Percentiles rank a stretch among this genome's conserved stretches.
Conservation (phyloP, 2,329 filamentous ascomycete genomes). For the Monilinia aucupariae region DNA sequence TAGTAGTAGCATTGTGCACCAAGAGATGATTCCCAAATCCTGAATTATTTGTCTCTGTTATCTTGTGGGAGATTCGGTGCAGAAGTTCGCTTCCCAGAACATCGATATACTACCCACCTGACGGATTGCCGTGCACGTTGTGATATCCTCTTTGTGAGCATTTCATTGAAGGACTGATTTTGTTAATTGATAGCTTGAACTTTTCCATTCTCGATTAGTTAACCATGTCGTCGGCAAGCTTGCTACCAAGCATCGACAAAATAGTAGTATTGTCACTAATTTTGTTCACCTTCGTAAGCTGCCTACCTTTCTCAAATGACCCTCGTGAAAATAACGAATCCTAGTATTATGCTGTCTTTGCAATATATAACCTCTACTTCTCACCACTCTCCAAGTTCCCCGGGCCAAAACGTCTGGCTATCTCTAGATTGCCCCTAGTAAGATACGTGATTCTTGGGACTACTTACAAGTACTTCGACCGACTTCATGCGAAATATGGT, state of each 20-base stretch:
- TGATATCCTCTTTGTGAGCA: neutral
- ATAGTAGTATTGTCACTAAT: neutral
- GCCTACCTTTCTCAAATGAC: neutral
- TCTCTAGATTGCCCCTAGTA: constrained; percentile 14
- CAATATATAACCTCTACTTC: constrained; percentile 22
- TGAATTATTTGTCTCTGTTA: no score
- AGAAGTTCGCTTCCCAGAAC: no score
- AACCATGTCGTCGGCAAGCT: neutral
- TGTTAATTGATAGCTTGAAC: neutral
- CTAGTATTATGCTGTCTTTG: neutral
- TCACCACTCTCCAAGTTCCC: constrained; percentile 34
- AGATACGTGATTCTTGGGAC: constrained; percentile 11
- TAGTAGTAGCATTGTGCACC: no score
- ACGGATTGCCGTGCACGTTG: neutral
- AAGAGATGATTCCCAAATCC: no score
- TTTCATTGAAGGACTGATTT: neutral
- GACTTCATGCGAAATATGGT: constrained; percentile 31
- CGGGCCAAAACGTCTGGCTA: constrained; percentile 28
- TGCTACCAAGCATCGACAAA: neutral
- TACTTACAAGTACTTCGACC: constrained; percentile 10
- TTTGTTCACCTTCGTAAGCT: neutral
- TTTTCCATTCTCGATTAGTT: neutral
- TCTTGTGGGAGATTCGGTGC: no score
- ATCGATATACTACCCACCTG: no score
- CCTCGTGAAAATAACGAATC: neutral